Evolutionary conservation across 2,329 filamentous ascomycete genomes (phyloP).

Genomic region (Diplodia mutila): DNA sequence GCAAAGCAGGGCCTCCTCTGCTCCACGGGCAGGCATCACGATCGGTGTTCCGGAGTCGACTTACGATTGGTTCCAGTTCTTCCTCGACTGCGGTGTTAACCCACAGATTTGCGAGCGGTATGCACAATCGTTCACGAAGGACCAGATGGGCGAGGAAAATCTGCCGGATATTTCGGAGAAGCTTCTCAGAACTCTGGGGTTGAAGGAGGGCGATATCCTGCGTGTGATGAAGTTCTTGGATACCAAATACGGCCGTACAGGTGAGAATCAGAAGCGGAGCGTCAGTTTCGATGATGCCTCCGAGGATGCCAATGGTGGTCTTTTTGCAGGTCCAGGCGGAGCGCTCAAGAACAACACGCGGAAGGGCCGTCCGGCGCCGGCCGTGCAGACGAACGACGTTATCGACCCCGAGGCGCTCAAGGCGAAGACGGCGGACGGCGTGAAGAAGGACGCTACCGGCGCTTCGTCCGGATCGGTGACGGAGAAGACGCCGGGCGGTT

Average conservation of each 20-base stretch:
- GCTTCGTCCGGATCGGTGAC: constrained; percentile 10
- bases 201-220: constrained; percentile 95
- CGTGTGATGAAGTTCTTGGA: constrained; percentile 92
- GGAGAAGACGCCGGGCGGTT: constrained; percentile 61
- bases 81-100: constrained; percentile 87
- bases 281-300: constrained; percentile 56
- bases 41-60: constrained; percentile 68
- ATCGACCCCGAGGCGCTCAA: constrained; percentile 88
- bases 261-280: constrained; percentile 57
- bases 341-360: constrained; percentile 90
- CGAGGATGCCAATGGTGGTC: constrained; percentile 58
- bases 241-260: constrained; percentile 71
- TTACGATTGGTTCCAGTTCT: constrained; percentile 99
- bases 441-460: constrained; percentile 28
- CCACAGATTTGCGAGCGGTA: constrained; percentile 94
- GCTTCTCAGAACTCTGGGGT: constrained; percentile 82
- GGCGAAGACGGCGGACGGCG: constrained; percentile 53
- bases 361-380: constrained; percentile 84
- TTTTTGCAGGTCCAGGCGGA: constrained; percentile 94
- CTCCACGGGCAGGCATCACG: constrained; percentile 59
- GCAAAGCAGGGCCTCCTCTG: constrained; percentile 51
- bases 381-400: constrained; percentile 82
- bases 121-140: constrained; percentile 81
- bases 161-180: constrained; percentile 85
- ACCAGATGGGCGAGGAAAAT: constrained; percentile 95